phyloP scores from a whole-genome alignment of 73 alveolate species.

The Paramecium tetraurelia region DNA sequence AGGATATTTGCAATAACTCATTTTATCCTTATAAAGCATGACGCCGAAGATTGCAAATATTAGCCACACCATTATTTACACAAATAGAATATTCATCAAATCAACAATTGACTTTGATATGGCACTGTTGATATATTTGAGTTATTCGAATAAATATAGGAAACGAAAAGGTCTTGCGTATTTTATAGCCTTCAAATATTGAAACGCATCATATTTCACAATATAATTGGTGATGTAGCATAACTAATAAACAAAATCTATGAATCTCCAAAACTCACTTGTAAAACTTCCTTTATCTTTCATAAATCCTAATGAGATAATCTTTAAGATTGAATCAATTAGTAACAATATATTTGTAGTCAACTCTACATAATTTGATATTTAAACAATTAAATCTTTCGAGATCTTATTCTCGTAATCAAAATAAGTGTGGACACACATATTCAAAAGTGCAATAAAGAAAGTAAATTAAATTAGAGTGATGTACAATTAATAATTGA shows the following conservation, averaged over 20 bases:
- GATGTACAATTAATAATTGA: neutral
- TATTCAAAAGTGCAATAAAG: neutral
- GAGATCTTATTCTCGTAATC: neutral
- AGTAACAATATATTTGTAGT: neutral
- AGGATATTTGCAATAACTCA: constrained; percentile 2
- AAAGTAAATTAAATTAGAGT: neutral
- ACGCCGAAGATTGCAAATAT: constrained; percentile 39
- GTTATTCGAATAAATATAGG: neutral
- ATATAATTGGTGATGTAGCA: neutral
- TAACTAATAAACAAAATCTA: neutral
- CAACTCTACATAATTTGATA: neutral
- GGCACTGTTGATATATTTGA: neutral
- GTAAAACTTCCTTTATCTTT: constrained; percentile 20
- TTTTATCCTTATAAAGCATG: neutral
- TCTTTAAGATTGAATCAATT: neutral
- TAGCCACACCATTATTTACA: constrained; percentile 20
- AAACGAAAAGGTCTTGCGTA: constrained; percentile 20
- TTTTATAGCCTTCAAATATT: neutral
- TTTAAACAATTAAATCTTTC: neutral
- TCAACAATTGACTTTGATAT: neutral
- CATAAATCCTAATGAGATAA: neutral
- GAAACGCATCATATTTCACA: neutral
- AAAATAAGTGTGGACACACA: neutral
- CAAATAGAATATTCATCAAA: constrained; percentile 4
- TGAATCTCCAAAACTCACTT: constrained; percentile 14